Conservation (phyloP, 208 protist species). For the Crithidia brevicula region DNA sequence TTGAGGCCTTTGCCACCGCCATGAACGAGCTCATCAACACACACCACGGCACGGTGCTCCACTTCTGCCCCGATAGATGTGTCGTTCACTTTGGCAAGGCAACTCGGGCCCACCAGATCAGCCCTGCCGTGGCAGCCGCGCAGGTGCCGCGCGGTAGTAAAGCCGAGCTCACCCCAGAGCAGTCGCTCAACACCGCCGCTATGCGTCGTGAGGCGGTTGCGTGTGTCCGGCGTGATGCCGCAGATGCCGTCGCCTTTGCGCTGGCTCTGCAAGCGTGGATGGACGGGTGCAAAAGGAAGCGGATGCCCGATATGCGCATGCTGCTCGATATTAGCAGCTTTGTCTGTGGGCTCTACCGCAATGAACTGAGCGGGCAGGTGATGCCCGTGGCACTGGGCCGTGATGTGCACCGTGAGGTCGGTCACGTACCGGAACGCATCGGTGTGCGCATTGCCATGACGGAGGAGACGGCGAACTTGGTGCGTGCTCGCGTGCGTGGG, state of each 20-base stretch:
- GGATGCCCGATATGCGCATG: conserved; percentile 17
- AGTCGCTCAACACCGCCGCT: not conserved
- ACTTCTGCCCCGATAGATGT: conserved; percentile 18
- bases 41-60: conserved; percentile 22
- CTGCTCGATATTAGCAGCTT: conserved; percentile 42
- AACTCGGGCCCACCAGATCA: conserved; percentile 10
- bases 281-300: not conserved
- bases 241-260: conserved; percentile 24
- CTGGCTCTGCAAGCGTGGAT: conserved; percentile 19
- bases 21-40: conserved; percentile 12
- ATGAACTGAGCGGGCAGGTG: conserved; percentile 10
- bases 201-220: conserved; percentile 3
- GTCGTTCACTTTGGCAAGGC: conserved; percentile 28
- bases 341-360: conserved; percentile 19
- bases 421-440: conserved; percentile 22
- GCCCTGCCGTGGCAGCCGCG: conserved; percentile 3
- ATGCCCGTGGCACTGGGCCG: conserved; percentile 29
- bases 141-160: not conserved
- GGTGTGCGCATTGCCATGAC: conserved; percentile 34
- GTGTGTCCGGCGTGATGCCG: conserved; percentile 9
- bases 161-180: not conserved
- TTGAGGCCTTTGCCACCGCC: conserved; percentile 21
- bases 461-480: conserved; percentile 43
- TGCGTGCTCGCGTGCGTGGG: conserved; percentile 18
- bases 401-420: conserved; percentile 29